These are phyloP conservation scores for Rhodotorula sp. DNA, from an alignment of 1,284 basidiomycete genomes.

Conservation along the genomic window DNA sequence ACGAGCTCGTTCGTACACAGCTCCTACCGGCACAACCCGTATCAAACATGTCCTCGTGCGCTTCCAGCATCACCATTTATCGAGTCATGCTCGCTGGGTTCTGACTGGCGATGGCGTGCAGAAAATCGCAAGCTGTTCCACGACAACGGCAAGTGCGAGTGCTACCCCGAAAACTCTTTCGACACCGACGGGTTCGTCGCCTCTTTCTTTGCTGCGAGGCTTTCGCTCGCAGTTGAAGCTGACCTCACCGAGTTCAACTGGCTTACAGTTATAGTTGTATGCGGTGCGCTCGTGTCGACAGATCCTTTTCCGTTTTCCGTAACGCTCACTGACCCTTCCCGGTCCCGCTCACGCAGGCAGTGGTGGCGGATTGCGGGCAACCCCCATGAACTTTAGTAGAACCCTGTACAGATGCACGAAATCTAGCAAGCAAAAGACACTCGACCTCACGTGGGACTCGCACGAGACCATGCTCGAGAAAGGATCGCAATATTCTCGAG, in stretches of 20 bases:
- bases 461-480: background rate
- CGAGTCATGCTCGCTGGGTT: background rate
- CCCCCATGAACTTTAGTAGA: slow-evolving; percentile 1
- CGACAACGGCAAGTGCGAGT: slow-evolving; percentile 56
- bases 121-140: slow-evolving; percentile 46
- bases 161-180: slow-evolving; percentile 42
- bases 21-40: slow-evolving; percentile 17
- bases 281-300: background rate
- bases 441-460: background rate
- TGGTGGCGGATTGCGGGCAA: slow-evolving; percentile 9
- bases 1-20: background rate
- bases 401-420: background rate
- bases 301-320: background rate
- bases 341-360: background rate
- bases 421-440: background rate
- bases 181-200: slow-evolving; percentile 19
- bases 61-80: background rate
- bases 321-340: no score
- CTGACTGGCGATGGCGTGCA: background rate
- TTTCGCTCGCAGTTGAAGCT: background rate
- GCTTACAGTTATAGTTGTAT: background rate
- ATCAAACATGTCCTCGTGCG: slow-evolving; percentile 6
- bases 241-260: background rate
- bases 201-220: background rate
- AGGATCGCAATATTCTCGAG: no score